Base-by-base conservation (phyloP, 2,329 filamentous ascomycete genomes). In the Ophiostoma himal-ulmi region DNA sequence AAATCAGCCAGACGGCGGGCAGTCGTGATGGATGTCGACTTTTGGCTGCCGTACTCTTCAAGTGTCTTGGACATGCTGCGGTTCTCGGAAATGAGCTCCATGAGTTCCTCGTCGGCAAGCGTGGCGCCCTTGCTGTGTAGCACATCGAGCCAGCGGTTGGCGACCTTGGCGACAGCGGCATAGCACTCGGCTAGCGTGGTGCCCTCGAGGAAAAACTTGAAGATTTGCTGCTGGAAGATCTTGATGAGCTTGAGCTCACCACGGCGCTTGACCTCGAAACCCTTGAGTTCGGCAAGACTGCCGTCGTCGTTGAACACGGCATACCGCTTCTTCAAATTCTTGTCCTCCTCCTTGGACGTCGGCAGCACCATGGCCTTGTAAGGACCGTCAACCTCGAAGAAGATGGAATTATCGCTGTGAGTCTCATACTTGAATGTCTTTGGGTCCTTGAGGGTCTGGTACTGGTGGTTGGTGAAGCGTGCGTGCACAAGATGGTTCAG, bases 31-130 rank as follows among this genome's bases (percentile, higher is more conserved):
- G 95, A 97, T 1, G 95, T 99, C 0, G 94, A 98, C 78, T 99
- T 99, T 76, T 99, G 96, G 8, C 82, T 83, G 22, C 94, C 95
- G 74, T 99, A 99, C 80, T 99, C 96, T 75, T 97, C 94, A 1
- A 99, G 83, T 0, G 95, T 96, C 81, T 99, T 99, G 22, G 89
- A 86, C 95, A 99, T 99, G 82, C 88, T 98, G 82, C 96, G 90
- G 81, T 99, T 99, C 79, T 99, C 95, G 68, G 93, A 97, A 88
- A 99, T 99, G n/a, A 99, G 89, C 76, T 99, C 94, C 79, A 99
- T 98, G 57, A 99, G 86, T 78, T 99, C 95, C 78, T 98, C 94
- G 75, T 99, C 94, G 0, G 94, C 94, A 17, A 99, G 83, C 0
- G 94, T 98, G 3, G 90, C 86, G 20, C 96, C 95, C 74, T 92